phyloP scores from a whole-genome alignment of 768 basidiomycete species.

The Termitomyces sp. region DNA sequence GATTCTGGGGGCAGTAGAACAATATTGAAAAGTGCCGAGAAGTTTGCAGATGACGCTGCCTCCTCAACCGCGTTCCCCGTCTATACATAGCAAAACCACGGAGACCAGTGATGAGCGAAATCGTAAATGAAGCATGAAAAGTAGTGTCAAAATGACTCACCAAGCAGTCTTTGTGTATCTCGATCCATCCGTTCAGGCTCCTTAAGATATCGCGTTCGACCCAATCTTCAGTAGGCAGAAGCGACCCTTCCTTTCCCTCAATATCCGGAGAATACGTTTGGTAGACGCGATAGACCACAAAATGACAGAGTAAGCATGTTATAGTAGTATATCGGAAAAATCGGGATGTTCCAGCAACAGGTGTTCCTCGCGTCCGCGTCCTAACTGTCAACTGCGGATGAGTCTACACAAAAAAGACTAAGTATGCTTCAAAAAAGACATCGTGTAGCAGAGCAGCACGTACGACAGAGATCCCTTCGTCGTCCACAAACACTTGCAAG shows the following conservation, averaged over 20 bases:
- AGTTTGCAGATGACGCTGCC: conserved; percentile 37
- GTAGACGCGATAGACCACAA: conserved; percentile 64
- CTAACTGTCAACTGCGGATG: conserved; percentile 73
- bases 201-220: conserved; percentile 70
- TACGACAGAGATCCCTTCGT: conserved; percentile 66
- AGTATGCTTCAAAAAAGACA: neutral
- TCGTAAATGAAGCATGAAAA: conserved; percentile 6
- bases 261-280: conserved; percentile 56
- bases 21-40: conserved; percentile 44
- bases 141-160: conserved; percentile 42
- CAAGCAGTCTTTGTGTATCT: conserved; percentile 61
- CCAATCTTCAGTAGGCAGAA: conserved; percentile 74
- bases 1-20: conserved; percentile 33
- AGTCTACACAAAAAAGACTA: conserved; percentile 34
- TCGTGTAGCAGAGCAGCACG: conserved; percentile 21
- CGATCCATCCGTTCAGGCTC: conserved; percentile 69
- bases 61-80: conserved; percentile 32
- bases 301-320: conserved; percentile 67
- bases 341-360: conserved; percentile 42
- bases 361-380: conserved; percentile 43
- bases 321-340: conserved; percentile 59
- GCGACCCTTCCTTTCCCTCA: conserved; percentile 58
- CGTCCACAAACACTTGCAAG: conserved; percentile 56
- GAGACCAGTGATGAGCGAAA: conserved; percentile 2
- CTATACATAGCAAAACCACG: conserved; percentile 24